Evolutionary conservation across 306 rosid species (phyloP).

Genomic region (Trifolium subterraneum): DNA sequence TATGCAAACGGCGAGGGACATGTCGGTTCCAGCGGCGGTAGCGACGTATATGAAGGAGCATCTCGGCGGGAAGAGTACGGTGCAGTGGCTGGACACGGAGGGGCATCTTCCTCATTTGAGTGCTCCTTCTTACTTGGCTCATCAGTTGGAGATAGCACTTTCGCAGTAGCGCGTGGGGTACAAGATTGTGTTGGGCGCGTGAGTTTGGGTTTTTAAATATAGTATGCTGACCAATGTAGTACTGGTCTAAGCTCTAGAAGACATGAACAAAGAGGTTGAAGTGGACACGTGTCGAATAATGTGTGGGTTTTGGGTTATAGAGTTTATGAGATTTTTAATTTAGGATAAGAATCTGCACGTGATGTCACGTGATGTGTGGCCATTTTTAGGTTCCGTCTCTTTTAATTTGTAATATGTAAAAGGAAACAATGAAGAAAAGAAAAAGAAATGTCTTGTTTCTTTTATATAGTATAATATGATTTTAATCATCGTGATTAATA

Average conservation of each 20-base stretch:
- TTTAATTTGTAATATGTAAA: neutral
- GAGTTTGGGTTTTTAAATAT: neutral
- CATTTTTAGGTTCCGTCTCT: conserved; percentile 27
- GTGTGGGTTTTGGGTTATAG: conserved; percentile 47
- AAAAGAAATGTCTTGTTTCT: neutral
- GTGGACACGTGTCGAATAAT: conserved; percentile 61
- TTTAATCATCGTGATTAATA: neutral
- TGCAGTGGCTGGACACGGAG: conserved; percentile 80
- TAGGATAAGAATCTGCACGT: conserved; percentile 76
- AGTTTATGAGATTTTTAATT: conserved; percentile 40
- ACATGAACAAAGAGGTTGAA: conserved; percentile 8
- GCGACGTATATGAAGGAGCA: conserved; percentile 78
- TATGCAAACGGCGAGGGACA: conserved; percentile 77
- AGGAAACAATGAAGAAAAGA: neutral
- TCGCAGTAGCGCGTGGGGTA: conserved; percentile 43
- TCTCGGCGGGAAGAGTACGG: conserved; percentile 77
- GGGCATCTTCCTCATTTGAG: conserved; percentile 94
- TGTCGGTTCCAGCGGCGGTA: conserved; percentile 77
- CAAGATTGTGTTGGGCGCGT: conserved; percentile 22
- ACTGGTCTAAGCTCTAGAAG: conserved; percentile 1
- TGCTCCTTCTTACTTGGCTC: conserved; percentile 68
- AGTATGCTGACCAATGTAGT: neutral
- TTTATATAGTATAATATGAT: neutral
- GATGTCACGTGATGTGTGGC: conserved; percentile 58
- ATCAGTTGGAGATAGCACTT: conserved; percentile 71